These are phyloP conservation scores for Rhizophagus sp. DNA, from an alignment of 192 early-diverging fungal genomes.

Conservation along the genomic window DNA sequence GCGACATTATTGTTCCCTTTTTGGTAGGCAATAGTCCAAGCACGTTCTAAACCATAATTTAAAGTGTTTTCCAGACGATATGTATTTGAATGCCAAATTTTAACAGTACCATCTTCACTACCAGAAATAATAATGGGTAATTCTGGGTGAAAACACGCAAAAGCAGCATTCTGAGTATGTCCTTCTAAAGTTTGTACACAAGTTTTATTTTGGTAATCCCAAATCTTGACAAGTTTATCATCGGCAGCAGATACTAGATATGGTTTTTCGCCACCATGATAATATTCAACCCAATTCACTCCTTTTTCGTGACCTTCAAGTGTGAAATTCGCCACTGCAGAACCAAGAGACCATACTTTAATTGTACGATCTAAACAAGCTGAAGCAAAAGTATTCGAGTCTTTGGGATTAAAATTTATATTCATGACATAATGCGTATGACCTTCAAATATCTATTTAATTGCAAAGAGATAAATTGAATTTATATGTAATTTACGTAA, in stretches of 20 bases:
- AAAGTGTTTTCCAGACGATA: conserved; percentile 95
- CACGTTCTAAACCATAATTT: conserved; percentile 97
- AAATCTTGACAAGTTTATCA: conserved; percentile 91
- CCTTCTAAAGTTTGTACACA: conserved; percentile 99
- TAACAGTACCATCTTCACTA: conserved; percentile 92
- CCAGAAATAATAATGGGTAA: conserved; percentile 95
- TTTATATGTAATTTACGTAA: not conserved
- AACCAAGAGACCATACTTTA: conserved; percentile 97
- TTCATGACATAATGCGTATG: conserved; percentile 98
- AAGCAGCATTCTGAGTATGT: conserved; percentile 91
- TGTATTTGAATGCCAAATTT: conserved; percentile 97
- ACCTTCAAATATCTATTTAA: conserved; percentile 86
- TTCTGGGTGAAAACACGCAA: conserved; percentile 91
- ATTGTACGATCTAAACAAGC: conserved; percentile 95
- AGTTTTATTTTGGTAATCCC: conserved; percentile 99
- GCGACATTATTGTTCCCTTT: conserved; percentile 89
- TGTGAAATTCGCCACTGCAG: conserved; percentile 92
- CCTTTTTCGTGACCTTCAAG: conserved; percentile 97
- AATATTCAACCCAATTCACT: conserved; percentile 98
- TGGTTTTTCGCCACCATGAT: conserved; percentile 96
- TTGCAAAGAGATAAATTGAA: not conserved
- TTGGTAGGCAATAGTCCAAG: conserved; percentile 91
- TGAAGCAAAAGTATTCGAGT: conserved; percentile 97
- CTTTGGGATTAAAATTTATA: conserved; percentile 98
- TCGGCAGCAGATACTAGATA: conserved; percentile 96